Evolutionary conservation across 768 basidiomycete species (phyloP), one percentile per base, ranked within the genome.

Genomic region (Amanita rubescens): DNA sequence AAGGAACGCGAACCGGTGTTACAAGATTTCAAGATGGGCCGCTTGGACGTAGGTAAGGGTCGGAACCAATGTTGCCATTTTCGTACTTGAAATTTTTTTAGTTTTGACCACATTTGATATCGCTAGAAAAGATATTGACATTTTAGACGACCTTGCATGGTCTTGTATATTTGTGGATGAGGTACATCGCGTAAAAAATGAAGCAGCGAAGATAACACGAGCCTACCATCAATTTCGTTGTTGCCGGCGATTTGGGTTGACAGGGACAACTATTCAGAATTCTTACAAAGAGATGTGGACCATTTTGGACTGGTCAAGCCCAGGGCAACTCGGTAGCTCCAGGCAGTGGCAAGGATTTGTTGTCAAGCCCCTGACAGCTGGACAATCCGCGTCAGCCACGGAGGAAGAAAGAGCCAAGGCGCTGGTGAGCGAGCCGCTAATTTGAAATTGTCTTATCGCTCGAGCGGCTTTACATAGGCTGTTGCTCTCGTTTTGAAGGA

Each of bases 261-360:
- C 94, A 0, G 93, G 90, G 17, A 84, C 87, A 14, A 73, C 78
- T 25, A 75, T 77, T 33, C 95, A 98, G 63, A 99, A 97, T 60
- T 80, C 83, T 0, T 94, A 94, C 63, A 77, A 80, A 39, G 95
- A 98, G 65, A 73, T 97, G 59, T 94, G 92, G 88, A 89, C 90
- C 1, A 83, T 99, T 32, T 69, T 97, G 30, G 83, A 95, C 63
- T 97, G 92, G 88, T 86, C 87, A n/a, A 87, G 85, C 56, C 92
- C 93, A 0, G 89, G 85, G 0, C 71, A 72, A 22, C 66, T 95
- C 8, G 95, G 94, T 0, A 83, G 80, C 0, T 63, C 70, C 24
- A 75, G 74, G 30, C 82, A 97, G 57, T 98, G 94, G 93, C 78
- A 83, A 41, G 75, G 75, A 3, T 85, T 76, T 57, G 78, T 96